Conservation (phyloP, 2,329 filamentous ascomycete species). For the Chaetomium sp. region DNA sequence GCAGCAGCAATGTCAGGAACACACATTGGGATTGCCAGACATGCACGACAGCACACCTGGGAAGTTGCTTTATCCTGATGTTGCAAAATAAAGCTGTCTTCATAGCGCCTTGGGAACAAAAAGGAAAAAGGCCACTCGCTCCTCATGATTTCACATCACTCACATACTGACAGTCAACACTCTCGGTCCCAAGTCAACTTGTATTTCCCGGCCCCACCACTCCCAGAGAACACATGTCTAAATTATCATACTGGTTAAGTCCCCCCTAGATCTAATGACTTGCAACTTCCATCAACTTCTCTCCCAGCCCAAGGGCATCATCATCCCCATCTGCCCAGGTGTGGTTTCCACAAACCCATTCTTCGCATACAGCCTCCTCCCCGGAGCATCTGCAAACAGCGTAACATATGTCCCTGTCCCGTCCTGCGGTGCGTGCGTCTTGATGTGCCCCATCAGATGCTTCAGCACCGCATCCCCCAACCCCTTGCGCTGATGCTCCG, state of each 20-base stretch:
- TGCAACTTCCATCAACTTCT: background rate
- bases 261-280: background rate
- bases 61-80: background rate
- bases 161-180: background rate
- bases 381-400: constrained; percentile 50
- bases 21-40: no score
- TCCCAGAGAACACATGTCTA: background rate
- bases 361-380: constrained; percentile 47
- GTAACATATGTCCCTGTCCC: constrained; percentile 44
- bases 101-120: background rate
- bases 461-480: constrained; percentile 50
- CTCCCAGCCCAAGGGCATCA: constrained; percentile 20
- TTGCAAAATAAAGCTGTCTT: background rate
- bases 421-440: constrained; percentile 43
- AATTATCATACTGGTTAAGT: background rate
- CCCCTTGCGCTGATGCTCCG: constrained; percentile 51
- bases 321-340: constrained; percentile 44
- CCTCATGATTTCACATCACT: background rate
- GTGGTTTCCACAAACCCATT: constrained; percentile 50
- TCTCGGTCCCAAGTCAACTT: background rate
- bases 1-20: background rate
- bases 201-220: background rate
- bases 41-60: background rate
- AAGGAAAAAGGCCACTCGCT: background rate
- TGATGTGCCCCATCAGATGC: constrained; percentile 46